Base-by-base conservation (phyloP, 2,329 filamentous ascomycete genomes). In the Sarocladium kiliense region DNA sequence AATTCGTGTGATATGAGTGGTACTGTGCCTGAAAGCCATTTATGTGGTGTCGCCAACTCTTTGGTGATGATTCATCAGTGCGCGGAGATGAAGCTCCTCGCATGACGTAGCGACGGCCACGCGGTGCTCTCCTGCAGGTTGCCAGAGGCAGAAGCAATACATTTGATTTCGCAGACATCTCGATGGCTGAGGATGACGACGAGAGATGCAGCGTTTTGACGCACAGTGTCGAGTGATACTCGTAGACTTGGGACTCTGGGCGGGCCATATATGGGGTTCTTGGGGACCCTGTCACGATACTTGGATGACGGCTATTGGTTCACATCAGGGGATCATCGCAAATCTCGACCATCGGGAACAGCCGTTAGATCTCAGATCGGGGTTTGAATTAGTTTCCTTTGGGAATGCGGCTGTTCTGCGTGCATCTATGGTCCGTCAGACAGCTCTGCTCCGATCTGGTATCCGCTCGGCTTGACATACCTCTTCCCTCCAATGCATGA, bases 11-110 rank as follows among this genome's bases (percentile, higher is more conserved):
- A 23, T 34, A 51, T 21, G 27, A 51, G 30, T 27, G 27, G 26
- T 36, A 18, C 3, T 25, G 6, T 36, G 25, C 18, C 27, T 27
- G 5, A 21, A 23, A 9, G n/a, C 30, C 23, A 44, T 21, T 21
- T 14, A 44, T 18, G 39, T 30, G n/a, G 30, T 36, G 47, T 36
- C 19, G 47, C 16, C 14, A 27, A 10, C 5, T 36, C 3, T 16
- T 12, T 51, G 47, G 26, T 51, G 27, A 51, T 51, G 47, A 51
- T 51, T 51, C 47, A 51, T 51, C 44, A 32, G 26, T 34, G 19
- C 26, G 27, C 47, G 47, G 47, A 51, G 47, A 16, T 34, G 47
- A 51, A 36, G 47, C 47, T 51, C 47, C 47, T 36, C 19, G 26
- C 47, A 51, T 51, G 47, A 51, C 47, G 47, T 51, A 51, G 27